These are phyloP conservation scores for Cercospora sesami DNA, from an alignment of 2,329 filamentous ascomycete species.

Conservation along the genomic window DNA sequence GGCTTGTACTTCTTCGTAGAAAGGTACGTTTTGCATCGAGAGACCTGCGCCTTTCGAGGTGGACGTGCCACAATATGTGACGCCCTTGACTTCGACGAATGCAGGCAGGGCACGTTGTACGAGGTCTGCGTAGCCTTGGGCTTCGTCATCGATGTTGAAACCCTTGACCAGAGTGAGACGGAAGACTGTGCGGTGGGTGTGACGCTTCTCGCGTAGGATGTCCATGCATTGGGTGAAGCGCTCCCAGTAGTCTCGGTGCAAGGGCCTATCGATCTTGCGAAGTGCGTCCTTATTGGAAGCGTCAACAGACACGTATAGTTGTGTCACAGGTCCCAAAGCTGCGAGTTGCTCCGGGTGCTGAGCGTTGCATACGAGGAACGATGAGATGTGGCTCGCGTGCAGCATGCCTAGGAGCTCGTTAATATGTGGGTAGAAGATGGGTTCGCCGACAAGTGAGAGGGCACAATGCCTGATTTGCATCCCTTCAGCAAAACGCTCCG, in stretches of 20 bases:
- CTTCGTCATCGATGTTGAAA: slow-evolving; percentile 96
- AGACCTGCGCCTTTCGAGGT: slow-evolving; percentile 81
- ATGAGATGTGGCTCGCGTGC: slow-evolving; percentile 82
- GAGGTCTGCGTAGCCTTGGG: slow-evolving; percentile 82
- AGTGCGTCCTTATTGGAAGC: slow-evolving; percentile 87
- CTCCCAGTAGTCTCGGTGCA: slow-evolving; percentile 97
- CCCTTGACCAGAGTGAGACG: slow-evolving; percentile 93
- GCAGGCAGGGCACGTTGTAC: slow-evolving; percentile 83
- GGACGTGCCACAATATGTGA: slow-evolving; percentile 92
- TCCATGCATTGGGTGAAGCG: slow-evolving; percentile 88
- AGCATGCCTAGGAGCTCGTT: slow-evolving; percentile 85
- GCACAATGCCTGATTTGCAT: slow-evolving; percentile 94
- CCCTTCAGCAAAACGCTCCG: slow-evolving; percentile 88
- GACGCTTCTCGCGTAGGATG: slow-evolving; percentile 79
- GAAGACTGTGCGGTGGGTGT: slow-evolving; percentile 89
- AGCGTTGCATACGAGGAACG: slow-evolving; percentile 94
- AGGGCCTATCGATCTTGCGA: slow-evolving; percentile 82
- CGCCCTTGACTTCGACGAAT: slow-evolving; percentile 94
- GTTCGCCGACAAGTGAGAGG: slow-evolving; percentile 87
- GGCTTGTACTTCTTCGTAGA: slow-evolving; percentile 83
- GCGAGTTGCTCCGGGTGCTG: slow-evolving; percentile 92
- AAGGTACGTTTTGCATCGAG: slow-evolving; percentile 96
- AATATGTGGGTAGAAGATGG: slow-evolving; percentile 98
- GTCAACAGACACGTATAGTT: slow-evolving; percentile 95
- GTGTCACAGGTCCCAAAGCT: slow-evolving; percentile 79